Conservation (phyloP, 495 filamentous ascomycete species). For the Oidiodendron maius region DNA sequence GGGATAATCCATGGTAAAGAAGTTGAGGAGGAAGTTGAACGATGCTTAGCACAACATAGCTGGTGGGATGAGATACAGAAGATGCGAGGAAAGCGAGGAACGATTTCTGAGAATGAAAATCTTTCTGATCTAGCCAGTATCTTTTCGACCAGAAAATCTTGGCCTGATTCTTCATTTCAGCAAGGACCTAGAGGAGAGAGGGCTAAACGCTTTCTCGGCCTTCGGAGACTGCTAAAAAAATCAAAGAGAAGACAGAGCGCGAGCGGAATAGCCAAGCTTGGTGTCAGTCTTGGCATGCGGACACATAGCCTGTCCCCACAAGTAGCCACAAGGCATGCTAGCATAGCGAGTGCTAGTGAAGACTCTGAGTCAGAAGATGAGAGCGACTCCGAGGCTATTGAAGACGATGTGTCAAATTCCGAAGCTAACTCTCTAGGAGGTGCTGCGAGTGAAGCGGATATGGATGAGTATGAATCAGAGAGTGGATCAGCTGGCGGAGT, state of each 20-base stretch:
- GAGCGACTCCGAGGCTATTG: constrained; percentile 8
- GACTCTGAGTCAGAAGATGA: constrained; percentile 15
- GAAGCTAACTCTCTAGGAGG: constrained; percentile 28
- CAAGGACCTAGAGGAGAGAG: constrained; percentile 35
- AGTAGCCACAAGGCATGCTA: constrained; percentile 43
- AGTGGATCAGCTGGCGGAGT: constrained; percentile 6
- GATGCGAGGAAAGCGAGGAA: constrained; percentile 38
- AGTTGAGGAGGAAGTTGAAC: constrained; percentile 49
- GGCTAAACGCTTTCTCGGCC: constrained; percentile 34
- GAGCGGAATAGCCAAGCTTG: constrained; percentile 51
- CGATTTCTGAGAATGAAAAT: constrained; percentile 22
- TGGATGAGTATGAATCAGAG: constrained; percentile 32
- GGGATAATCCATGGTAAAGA: constrained; percentile 38
- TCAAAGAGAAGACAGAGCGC: constrained; percentile 56
- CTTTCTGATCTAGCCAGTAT: constrained; percentile 29
- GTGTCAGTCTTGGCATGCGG: constrained; percentile 66
- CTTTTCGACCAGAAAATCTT: constrained; percentile 29
- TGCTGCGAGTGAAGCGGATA: constrained; percentile 46
- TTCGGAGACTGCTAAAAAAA: constrained; percentile 43
- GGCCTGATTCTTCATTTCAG: constrained; percentile 51
- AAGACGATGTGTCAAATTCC: background rate
- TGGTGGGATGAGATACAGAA: constrained; percentile 80
- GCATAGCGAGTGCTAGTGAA: constrained; percentile 18
- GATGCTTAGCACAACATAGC: constrained; percentile 58
- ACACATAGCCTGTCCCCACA: constrained; percentile 66